These are phyloP conservation scores for Lachancea lanzarotensis DNA, from an alignment of 805 yeast genomes.

Conservation along the genomic window DNA sequence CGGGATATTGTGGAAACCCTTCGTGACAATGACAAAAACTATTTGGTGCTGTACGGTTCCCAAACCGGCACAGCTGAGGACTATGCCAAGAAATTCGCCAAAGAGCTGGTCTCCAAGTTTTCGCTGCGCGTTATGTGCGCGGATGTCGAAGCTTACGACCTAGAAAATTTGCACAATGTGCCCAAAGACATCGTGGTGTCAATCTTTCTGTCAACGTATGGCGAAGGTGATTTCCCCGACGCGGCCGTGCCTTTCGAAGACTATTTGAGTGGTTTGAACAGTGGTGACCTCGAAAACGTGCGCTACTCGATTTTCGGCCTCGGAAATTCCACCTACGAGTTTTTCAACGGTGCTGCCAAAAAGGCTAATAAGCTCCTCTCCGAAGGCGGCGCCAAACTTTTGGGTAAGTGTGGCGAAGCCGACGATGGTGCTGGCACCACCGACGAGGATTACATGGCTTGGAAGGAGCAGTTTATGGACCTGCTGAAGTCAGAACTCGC, in stretches of 20 bases:
- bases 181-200: conserved; percentile 55
- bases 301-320: conserved; percentile 79
- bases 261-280: conserved; percentile 49
- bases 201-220: conserved; percentile 86
- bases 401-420: conserved; percentile 83
- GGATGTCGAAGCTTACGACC: conserved; percentile 85
- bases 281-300: conserved; percentile 49
- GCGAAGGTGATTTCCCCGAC: conserved; percentile 98
- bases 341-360: conserved; percentile 76
- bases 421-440: conserved; percentile 93
- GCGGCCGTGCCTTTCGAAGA: conserved; percentile 78
- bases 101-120: conserved; percentile 77
- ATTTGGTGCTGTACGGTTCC: conserved; percentile 81
- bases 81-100: conserved; percentile 82
- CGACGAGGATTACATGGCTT: conserved; percentile 89
- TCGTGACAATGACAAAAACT: conserved; percentile 58
- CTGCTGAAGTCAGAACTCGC: conserved; percentile 55
- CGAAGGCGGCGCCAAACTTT: conserved; percentile 61
- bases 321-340: conserved; percentile 92
- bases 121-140: conserved; percentile 78
- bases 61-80: conserved; percentile 99
- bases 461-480: conserved; percentile 80
- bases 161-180: conserved; percentile 63
- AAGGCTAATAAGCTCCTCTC: conserved; percentile 46
- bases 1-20: conserved; percentile 57